phyloP scores from a whole-genome alignment of 176 grass and related monocot genomes.

The Rhynchospora pubera region DNA sequence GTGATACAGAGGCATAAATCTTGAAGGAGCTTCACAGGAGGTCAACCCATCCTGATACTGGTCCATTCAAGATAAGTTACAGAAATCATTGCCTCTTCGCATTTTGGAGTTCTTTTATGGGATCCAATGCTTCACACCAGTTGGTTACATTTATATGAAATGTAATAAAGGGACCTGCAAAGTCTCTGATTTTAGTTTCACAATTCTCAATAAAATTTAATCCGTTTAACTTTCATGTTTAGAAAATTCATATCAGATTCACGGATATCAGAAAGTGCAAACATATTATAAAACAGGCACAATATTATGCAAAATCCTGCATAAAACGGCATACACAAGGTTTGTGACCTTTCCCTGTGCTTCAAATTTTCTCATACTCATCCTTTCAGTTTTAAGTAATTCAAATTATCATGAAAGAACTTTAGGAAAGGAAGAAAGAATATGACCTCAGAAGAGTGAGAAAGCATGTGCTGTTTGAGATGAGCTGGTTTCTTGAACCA shows the following conservation, averaged over 20 bases:
- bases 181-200: background rate
- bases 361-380: background rate
- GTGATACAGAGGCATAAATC: conserved; percentile 21
- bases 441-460: conserved; percentile 5
- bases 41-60: conserved; percentile 94
- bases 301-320: background rate
- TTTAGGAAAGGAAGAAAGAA: background rate
- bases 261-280: background rate
- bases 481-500: conserved; percentile 23
- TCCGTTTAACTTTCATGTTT: too few species aligned
- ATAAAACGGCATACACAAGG: background rate
- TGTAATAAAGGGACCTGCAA: conserved; percentile 1
- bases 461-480: conserved; percentile 21
- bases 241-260: background rate
- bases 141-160: conserved; percentile 4
- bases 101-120: conserved; percentile 92
- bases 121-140: conserved; percentile 97
- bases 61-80: conserved; percentile 58
- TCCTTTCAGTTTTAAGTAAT: background rate
- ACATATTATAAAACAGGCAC: background rate
- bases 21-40: conserved; percentile 98
- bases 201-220: background rate
- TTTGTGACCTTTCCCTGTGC: too few species aligned
- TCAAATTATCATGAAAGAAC: background rate
- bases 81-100: conserved; percentile 28